Base-by-base conservation (phyloP, 2,329 filamentous ascomycete genomes). In the Fusarium succisae region DNA sequence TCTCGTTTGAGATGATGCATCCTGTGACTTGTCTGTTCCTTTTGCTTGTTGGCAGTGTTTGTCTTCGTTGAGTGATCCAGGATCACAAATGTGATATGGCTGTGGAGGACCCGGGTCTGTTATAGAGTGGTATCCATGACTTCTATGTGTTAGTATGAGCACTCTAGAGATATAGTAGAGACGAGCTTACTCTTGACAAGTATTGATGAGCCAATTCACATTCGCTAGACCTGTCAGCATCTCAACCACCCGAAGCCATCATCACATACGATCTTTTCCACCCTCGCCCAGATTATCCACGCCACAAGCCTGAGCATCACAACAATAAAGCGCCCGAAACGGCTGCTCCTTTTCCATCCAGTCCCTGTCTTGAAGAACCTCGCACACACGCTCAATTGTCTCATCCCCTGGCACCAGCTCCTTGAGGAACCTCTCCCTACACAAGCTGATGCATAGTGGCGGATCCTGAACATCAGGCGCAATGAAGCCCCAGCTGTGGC, bases 241-340 rank as follows among this genome's bases (percentile, higher is more conserved):
- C 20, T 50, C 35, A 56, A 37, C 20, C 20, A 41, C n/a, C 18
- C 22, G 8, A 61, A 63, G 30, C 39, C 43, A 61, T 38, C 54
- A 39, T 28, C 63, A 79, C 81, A 54, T 80, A 83, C 88, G 87
- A 76, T 88, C 86, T 77, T 86, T 82, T n/a, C 78, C 80, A 55
- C 65, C 57, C 35, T 70, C 66, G 18, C 67, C 70, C 35, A 81
- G 70, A 57, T 81, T 79, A 60, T 82, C 79, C 50, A 89, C 86
- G 35, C 87, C 87, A 75, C 87, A 90, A 55, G 82, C 82, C 57
- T 82, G 83, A 55, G 83, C 82, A 76, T 89, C 86, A 77, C 88
- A 89, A 78, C 86, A 87, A 76, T 89, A 89, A 28, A 89, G 79
- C 45, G 80, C 76, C 81, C 83, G 84, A 17, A 89, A 81, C n/a